These are phyloP conservation scores for Rutstroemia sydowiana DNA, from an alignment of 2,329 filamentous ascomycete species.

Conservation along the genomic window DNA sequence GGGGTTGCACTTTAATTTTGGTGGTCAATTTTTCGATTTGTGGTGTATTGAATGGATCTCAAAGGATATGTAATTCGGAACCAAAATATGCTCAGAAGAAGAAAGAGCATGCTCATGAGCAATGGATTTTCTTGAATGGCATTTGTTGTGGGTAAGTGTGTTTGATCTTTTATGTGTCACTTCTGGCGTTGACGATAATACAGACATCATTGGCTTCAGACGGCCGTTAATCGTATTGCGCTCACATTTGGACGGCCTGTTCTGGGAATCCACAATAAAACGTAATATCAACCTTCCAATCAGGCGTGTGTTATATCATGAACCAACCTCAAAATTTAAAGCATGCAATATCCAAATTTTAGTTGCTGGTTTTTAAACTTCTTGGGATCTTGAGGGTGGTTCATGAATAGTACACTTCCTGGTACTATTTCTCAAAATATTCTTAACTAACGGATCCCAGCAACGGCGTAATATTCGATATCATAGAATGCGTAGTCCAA, in stretches of 20 bases:
- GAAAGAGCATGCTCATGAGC: slow-evolving; percentile 48
- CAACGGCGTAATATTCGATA: slow-evolving; percentile 64
- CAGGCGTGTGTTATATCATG: too few species aligned
- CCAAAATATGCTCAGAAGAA: slow-evolving; percentile 43
- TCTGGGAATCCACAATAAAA: slow-evolving; percentile 68
- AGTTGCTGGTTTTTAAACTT: too few species aligned
- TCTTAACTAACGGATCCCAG: slow-evolving; percentile 19
- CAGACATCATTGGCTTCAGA: slow-evolving; percentile 59
- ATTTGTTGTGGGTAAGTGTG: slow-evolving; percentile 50
- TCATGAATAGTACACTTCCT: too few species aligned
- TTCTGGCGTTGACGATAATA: slow-evolving; percentile 4
- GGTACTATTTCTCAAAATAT: too few species aligned
- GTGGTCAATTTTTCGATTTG: slow-evolving; percentile 44
- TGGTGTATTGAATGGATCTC: slow-evolving; percentile 44
- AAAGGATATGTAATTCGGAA: slow-evolving; percentile 43
- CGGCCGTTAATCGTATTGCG: slow-evolving; percentile 63
- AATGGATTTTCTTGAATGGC: slow-evolving; percentile 77
- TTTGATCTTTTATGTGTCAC: slow-evolving; percentile 1
- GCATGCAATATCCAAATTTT: too few species aligned
- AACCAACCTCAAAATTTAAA: too few species aligned
- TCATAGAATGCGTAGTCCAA: slow-evolving; percentile 71
- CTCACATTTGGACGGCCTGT: slow-evolving; percentile 65
- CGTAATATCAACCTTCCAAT: slow-evolving; percentile 32
- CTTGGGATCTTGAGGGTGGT: too few species aligned
- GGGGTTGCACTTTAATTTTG: slow-evolving; percentile 38